A percentile compares a stretch with the other conserved stretches of the same genome.
phyloP scores from a whole-genome alignment of 176 grass and related monocot genomes.

The Juncus inflexus region DNA sequence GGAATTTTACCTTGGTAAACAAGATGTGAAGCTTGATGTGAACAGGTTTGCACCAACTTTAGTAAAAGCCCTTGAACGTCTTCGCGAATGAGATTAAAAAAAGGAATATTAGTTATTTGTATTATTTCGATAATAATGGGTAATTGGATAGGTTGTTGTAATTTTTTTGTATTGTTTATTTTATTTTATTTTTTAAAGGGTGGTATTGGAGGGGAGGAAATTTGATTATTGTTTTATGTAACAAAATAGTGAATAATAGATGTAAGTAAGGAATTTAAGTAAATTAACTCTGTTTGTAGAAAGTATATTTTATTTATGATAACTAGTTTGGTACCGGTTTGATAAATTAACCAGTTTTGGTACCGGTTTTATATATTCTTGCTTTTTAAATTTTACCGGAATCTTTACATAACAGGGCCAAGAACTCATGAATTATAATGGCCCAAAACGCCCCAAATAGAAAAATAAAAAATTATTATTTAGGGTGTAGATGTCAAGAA shows the following conservation, averaged over 20 bases:
- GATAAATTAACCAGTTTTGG: no score
- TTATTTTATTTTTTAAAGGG: not conserved
- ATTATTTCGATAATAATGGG: not conserved
- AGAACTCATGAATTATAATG: no score
- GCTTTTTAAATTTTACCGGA: no score
- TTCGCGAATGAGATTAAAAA: slow-evolving; percentile 27
- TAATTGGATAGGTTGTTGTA: not conserved
- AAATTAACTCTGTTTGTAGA: not conserved
- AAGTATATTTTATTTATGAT: not conserved
- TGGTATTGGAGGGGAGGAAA: not conserved
- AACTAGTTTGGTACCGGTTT: not conserved
- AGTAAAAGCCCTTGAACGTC: slow-evolving; percentile 48
- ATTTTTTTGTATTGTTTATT: slow-evolving; percentile 5
- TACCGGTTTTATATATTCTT: no score
- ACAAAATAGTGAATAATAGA: slow-evolving; percentile 16
- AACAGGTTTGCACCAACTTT: slow-evolving; percentile 53
- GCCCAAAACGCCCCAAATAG: no score
- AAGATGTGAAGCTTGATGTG: slow-evolving; percentile 66
- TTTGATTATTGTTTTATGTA: slow-evolving; percentile 17
- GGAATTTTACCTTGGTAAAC: slow-evolving; percentile 67
- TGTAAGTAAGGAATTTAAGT: not conserved
- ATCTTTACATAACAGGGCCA: no score
- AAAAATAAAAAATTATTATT: no score
- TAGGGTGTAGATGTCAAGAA: no score
- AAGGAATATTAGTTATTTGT: not conserved